Conservation (phyloP, 768 basidiomycete genomes). For the Grammothele lineata region DNA sequence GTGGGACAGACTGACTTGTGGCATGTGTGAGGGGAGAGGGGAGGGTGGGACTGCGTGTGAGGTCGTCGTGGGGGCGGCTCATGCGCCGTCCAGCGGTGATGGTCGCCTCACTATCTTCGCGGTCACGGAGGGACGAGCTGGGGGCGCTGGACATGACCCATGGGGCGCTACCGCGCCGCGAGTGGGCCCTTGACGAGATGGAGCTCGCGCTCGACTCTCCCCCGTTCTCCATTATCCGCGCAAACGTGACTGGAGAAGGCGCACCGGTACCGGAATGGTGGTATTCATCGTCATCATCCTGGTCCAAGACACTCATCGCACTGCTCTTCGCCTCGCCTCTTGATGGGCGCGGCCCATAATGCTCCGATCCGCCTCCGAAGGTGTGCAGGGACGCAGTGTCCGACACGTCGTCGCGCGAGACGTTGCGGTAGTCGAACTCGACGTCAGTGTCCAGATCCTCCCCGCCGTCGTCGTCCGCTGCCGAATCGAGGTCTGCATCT, state of each 20-base stretch:
- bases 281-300: conserved; percentile 16
- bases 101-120: conserved; percentile 56
- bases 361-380: conserved; percentile 37
- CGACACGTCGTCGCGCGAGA: conserved; percentile 23
- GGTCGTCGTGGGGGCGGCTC: conserved; percentile 52
- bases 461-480: conserved; percentile 12
- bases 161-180: conserved; percentile 56
- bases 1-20: conserved; percentile 38
- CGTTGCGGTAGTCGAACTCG: conserved; percentile 26
- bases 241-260: conserved; percentile 13
- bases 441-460: conserved; percentile 31
- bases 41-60: too few species aligned
- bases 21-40: conserved; percentile 34
- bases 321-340: conserved; percentile 22
- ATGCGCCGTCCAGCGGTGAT: conserved; percentile 41
- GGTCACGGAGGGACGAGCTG: conserved; percentile 34
- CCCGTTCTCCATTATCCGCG: conserved; percentile 9
- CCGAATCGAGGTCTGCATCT: conserved; percentile 18
- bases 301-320: conserved; percentile 38
- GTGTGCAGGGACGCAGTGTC: conserved; percentile 48
- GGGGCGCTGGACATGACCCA: conserved; percentile 48
- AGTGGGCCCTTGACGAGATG: conserved; percentile 3
- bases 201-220: conserved; percentile 5
- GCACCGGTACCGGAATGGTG: too few species aligned
- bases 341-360: conserved; percentile 16